Base-by-base conservation (phyloP, 192 early-diverging fungal species). In the Backusella circina region DNA sequence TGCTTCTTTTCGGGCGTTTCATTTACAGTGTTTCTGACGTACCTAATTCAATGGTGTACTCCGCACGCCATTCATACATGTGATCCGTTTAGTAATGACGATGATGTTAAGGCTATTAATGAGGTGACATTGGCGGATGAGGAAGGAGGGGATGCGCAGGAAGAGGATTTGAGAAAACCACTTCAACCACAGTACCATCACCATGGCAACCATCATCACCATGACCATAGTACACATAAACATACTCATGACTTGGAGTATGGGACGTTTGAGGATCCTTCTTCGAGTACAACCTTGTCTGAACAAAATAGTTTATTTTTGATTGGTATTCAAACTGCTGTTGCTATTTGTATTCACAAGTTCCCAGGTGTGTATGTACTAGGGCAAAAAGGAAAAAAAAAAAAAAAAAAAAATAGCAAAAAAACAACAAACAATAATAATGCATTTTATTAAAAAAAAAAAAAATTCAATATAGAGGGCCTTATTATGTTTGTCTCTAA, bases 321-420 rank as follows among this genome's bases (percentile, higher is more conserved):
- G 30, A 84, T 86, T 69, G 88, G 86, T n/a, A 86, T 87, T 32
- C 86, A 89, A 74, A 85, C 84, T 12, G 86, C 86, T n/a, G 64
- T 85, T 3, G 85, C 86, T 32, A 85, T 89, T 69, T 80, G 82
- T 9, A 71, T 87, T 21, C 88, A 87, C 69, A 89, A 89, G 77
- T 87, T 87, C 71, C 86, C 87, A 80, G 86, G 86, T 84, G 73
- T 57, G 54, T 57, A 57, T 65, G 65, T 5, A 21, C 75, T 74
- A 67, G 7, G 38, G 30, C 15, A 16, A 39, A 28, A 67, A 26
- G 23, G 30, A 50, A 33, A 13, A 65, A 66, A 66, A 61, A 28
- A 35, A 23, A 21, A 8, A 54, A 7, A 8, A 54, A 26, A n/a
- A 35, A 23, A 21, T 4, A 54, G 21, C 7, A 54, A 26, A n/a